Evolutionary conservation across 1,284 basidiomycete species (phyloP), one percentile per base, ranked within the genome.

Genomic region (Anthracocystis setariae): DNA sequence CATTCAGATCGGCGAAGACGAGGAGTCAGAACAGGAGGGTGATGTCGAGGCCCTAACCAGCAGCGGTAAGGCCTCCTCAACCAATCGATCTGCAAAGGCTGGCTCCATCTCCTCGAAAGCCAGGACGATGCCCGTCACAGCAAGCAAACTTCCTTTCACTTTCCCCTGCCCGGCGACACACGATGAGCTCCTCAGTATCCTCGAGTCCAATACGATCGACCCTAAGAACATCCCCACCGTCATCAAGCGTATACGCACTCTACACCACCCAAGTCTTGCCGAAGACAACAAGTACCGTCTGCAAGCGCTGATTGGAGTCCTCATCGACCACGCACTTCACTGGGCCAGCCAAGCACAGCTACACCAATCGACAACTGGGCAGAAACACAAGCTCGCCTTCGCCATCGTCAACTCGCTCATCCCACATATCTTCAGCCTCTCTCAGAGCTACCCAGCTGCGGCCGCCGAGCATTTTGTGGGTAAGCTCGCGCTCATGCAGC

Each of bases 241-340:
- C 7, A 86, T 98, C 23, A 90, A 97, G 79, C 91, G 96, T 40
- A 95, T 98, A 58, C 89, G 94, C 21, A 88, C 92, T 0, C 85
- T 98, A 5, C 90, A 97, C 81, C 95, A 98, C 80, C 91, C 95
- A 2, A 94, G 92, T 78, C 85, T 98, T 5, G 90, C 88, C 0
- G 88, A 90, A 37, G 93, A 92, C 39, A 98, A 99, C 86, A 97
- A 95, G 83, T 87, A 88, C 82, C 95, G 92, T 83, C 68, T 82
- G 20, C 78, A 81, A 54, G 76, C 74, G 4, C 86, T 98, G 70
- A 87, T 89, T 17, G 88, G 87, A 20, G 89, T 97, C 12, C 88
- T 99, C n/a, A 87, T 98, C 64, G 96, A 98, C 81, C 92, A 98
- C 79, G 87, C 92, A 47, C 87, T 98, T 20, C 89, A 93, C 83